Base-by-base conservation (phyloP, 192 early-diverging fungal genomes). In the Nowakowskiella sp. region DNA sequence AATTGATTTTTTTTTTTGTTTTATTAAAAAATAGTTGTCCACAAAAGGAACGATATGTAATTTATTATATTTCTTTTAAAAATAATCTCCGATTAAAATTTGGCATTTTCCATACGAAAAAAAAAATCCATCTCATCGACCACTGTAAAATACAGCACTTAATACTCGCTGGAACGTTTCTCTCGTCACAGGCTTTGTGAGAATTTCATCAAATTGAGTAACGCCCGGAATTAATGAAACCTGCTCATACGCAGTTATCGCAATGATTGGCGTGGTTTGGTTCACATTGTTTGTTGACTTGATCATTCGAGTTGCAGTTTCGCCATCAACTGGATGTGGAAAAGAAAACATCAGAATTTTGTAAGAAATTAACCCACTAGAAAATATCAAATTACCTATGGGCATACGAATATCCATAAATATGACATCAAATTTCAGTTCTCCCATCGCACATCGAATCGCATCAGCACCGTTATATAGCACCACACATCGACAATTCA, bases 371-470 rank as follows among this genome's bases (percentile, higher is more conserved):
- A 31, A 53, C 9, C 5, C 7, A 51, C 16, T 26, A 28, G 32
- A 19, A 32, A 44, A 53, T 26, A 1, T 42, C 33, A 16, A 73
- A 78, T 76, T 85, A 91, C 86, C 73, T 31, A 92, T 86, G n/a
- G 91, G 91, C 87, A 94, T 92, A 6, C 84, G 76, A 10, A 87
- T 83, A 51, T 90, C 89, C 87, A 93, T 90, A 55, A 97, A 94
- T 45, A 97, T 92, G 28, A 91, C 71, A 54, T 94, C 90, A 70
- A 90, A 97, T 55, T 81, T 85, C 24, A 91, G 81, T 47, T 85
- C 79, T 0, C 90, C 91, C 78, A 93, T 86, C 0, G 87, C 88
- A 47, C 83, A 87, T 42, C 87, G 83, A 53, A 94, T 78, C 0
- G 91, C 93, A 60, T 94, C 89, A 3, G 85, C 91, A 23, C 93